phyloP scores from a whole-genome alignment of 2,329 filamentous ascomycete species.

The Xylariaceae sp. region DNA sequence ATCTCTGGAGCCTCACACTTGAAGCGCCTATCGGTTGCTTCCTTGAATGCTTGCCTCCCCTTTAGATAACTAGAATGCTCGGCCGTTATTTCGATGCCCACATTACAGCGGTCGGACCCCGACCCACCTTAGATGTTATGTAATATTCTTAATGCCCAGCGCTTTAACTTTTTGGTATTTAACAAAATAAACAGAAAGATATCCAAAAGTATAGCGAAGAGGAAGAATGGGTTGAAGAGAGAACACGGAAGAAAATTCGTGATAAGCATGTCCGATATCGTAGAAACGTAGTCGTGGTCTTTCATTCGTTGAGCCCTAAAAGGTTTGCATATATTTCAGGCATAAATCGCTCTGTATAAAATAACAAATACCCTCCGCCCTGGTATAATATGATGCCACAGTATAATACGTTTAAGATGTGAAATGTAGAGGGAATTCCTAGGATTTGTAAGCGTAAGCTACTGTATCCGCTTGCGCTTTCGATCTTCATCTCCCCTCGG shows the following conservation, averaged over 20 bases:
- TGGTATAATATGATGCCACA: constrained; percentile 26
- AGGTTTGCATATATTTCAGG: constrained; percentile 25
- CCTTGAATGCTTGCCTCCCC: not conserved
- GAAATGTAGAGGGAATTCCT: constrained; percentile 11
- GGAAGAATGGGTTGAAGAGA: constrained; percentile 7
- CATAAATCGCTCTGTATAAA: constrained; percentile 28
- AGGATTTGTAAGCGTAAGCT: constrained; percentile 7
- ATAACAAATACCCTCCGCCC: constrained; percentile 23
- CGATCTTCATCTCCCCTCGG: constrained; percentile 59
- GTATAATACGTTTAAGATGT: constrained; percentile 21
- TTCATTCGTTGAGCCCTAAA: constrained; percentile 22
- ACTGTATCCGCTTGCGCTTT: constrained; percentile 64
- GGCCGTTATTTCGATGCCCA: not conserved
- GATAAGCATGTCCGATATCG: constrained; percentile 21
- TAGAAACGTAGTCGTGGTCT: constrained; percentile 21
- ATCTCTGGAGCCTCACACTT: constrained; percentile 8
- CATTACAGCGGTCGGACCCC: not conserved
- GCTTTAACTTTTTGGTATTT: not conserved
- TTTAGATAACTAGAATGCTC: not conserved
- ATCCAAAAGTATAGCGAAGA: constrained; percentile 17
- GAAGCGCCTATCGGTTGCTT: constrained; percentile 2
- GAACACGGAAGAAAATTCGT: constrained; percentile 19
- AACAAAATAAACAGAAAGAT: constrained; percentile 13
- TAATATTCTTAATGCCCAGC: not conserved
- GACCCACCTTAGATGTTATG: not conserved